These are phyloP conservation scores for Coemansia sp. DNA, from an alignment of 192 early-diverging fungal species.

Conservation along the genomic window DNA sequence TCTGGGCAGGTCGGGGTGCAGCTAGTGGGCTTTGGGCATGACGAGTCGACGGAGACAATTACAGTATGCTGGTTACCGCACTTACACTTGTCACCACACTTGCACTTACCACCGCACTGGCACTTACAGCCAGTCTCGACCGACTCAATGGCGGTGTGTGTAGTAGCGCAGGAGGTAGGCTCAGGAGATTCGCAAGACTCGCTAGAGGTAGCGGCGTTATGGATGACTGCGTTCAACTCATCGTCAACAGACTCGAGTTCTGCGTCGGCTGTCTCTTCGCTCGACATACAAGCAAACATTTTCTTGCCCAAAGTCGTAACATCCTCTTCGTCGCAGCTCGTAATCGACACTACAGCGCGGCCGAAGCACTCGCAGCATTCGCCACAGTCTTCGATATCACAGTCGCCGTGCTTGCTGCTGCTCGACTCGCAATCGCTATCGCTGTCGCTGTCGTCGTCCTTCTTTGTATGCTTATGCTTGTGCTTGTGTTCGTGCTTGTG, in stretches of 20 bases:
- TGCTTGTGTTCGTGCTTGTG: conserved; percentile 29
- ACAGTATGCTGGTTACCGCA: conserved; percentile 45
- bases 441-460: neutral
- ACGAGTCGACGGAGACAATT: conserved; percentile 24
- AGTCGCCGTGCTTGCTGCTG: neutral
- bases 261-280: neutral
- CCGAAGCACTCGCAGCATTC: conserved; percentile 40
- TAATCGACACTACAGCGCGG: conserved; percentile 36
- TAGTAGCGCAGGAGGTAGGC: conserved; percentile 6
- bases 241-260: conserved; percentile 24
- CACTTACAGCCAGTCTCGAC: conserved; percentile 31
- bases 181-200: neutral
- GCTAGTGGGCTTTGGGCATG: conserved; percentile 7
- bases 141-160: conserved; percentile 24
- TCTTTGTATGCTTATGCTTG: conserved; percentile 25
- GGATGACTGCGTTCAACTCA: neutral
- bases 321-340: conserved; percentile 25
- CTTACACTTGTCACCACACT: conserved; percentile 28
- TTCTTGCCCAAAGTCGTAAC: conserved; percentile 47
- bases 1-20: neutral
- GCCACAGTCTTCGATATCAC: conserved; percentile 17
- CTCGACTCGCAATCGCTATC: conserved; percentile 2
- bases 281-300: conserved; percentile 19
- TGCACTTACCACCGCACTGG: conserved; percentile 27
- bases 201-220: conserved; percentile 6